A percentile compares a stretch with the other conserved stretches of the same genome.
phyloP scores from a whole-genome alignment of 2,329 filamentous ascomycete genomes.

The Lachnellula hyalina region DNA sequence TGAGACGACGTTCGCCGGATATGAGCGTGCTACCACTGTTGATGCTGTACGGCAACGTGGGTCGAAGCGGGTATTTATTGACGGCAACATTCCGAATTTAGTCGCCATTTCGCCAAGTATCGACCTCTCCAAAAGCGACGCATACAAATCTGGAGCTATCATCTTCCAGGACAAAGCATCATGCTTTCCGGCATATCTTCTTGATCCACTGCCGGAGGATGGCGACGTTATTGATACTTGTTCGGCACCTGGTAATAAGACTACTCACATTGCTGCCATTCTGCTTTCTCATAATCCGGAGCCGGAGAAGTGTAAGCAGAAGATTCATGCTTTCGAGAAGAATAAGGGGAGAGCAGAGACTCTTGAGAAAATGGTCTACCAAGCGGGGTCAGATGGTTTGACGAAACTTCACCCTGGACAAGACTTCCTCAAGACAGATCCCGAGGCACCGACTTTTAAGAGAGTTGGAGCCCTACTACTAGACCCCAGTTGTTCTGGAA shows the following conservation, averaged over 20 bases:
- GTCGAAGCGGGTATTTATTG: constrained; percentile 59
- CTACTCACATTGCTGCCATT: constrained; percentile 83
- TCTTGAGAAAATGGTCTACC: constrained; percentile 76
- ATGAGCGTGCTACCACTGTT: constrained; percentile 51
- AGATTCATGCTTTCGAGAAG: constrained; percentile 76
- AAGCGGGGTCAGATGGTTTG: constrained; percentile 63
- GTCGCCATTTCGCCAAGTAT: constrained; percentile 68
- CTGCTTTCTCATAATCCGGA: constrained; percentile 38
- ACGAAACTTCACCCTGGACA: constrained; percentile 67
- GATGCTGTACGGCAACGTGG: constrained; percentile 45
- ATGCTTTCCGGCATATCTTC: constrained; percentile 87
- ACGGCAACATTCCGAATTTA: constrained; percentile 76
- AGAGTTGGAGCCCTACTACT: constrained; percentile 78
- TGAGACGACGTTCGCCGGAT: constrained; percentile 65
- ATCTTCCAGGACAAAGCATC: constrained; percentile 97
- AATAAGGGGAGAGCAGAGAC: constrained; percentile 66
- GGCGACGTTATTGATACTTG: constrained; percentile 88
- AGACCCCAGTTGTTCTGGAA: constrained; percentile 93
- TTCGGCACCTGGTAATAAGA: constrained; percentile 95
- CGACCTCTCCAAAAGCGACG: constrained; percentile 66
- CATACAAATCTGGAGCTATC: constrained; percentile 71
- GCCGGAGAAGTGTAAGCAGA: constrained; percentile 32
- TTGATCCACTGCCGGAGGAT: constrained; percentile 61
- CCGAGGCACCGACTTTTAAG: constrained; percentile 52
- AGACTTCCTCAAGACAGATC: constrained; percentile 77